phyloP scores from a whole-genome alignment of 2,329 filamentous ascomycete genomes.

The Talaromyces piceae region DNA sequence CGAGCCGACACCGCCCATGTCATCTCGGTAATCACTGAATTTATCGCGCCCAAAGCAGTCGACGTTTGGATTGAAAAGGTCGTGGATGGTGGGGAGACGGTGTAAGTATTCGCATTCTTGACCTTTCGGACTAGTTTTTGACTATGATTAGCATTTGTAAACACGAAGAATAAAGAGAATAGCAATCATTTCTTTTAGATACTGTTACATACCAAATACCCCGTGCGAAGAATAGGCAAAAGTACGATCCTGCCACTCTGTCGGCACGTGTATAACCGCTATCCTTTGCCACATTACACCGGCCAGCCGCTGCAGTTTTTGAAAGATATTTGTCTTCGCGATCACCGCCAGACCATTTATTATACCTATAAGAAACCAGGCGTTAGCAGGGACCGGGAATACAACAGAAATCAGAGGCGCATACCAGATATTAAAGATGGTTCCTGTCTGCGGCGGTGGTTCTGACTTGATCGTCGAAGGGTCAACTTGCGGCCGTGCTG shows the following conservation, averaged over 20 bases:
- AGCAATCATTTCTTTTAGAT: background rate
- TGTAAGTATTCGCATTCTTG: constrained; percentile 93
- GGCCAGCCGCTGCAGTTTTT: constrained; percentile 71
- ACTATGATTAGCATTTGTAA: constrained; percentile 15
- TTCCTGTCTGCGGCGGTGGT: constrained; percentile 84
- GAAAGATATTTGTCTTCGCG: constrained; percentile 84
- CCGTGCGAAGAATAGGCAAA: constrained; percentile 87
- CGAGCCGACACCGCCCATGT: constrained; percentile 94
- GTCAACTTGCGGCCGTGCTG: constrained; percentile 86
- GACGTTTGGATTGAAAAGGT: constrained; percentile 86
- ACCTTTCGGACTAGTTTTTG: constrained; percentile 55
- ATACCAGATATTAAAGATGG: constrained; percentile 98
- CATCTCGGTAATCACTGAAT: constrained; percentile 84
- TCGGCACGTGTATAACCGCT: constrained; percentile 73
- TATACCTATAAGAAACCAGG: constrained; percentile 4
- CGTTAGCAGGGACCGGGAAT: background rate
- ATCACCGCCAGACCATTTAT: constrained; percentile 56
- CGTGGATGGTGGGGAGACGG: constrained; percentile 74
- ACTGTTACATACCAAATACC: constrained; percentile 48
- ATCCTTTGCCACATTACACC: constrained; percentile 79
- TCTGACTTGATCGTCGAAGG: constrained; percentile 74
- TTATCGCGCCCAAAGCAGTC: constrained; percentile 95
- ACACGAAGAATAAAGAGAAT: background rate
- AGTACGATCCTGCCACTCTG: constrained; percentile 70
- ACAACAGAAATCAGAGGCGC: background rate